Evolutionary conservation across 257 asterid genomes (phyloP).

Genomic region (Parsonsia alboflavescens): DNA sequence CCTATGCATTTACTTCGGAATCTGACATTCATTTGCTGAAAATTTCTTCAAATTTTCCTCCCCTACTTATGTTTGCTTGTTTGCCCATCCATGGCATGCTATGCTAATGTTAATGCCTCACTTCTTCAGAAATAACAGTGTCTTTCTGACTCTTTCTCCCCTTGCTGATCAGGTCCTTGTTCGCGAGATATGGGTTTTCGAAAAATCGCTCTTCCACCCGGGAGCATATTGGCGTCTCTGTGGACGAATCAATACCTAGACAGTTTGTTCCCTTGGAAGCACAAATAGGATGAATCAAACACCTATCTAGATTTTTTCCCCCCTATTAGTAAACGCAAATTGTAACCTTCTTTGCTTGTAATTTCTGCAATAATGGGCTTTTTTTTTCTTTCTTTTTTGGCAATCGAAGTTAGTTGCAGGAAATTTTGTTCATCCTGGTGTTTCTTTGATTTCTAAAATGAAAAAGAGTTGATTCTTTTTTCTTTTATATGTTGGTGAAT

Average conservation of each 20-base stretch:
- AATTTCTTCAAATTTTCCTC: neutral
- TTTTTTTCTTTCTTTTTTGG: neutral
- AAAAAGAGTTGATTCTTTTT: too few species aligned
- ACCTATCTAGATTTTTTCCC: neutral
- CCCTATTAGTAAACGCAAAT: neutral
- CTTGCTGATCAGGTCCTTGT: conserved; percentile 57
- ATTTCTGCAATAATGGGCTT: neutral
- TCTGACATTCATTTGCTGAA: neutral
- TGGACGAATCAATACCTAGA: conserved; percentile 68
- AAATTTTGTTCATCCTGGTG: neutral
- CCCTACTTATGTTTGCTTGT: neutral
- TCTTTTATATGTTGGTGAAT: too few species aligned
- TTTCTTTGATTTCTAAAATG: neutral
- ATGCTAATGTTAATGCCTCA: neutral
- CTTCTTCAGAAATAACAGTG: neutral
- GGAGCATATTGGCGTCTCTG: conserved; percentile 95
- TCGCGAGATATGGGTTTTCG: conserved; percentile 94
- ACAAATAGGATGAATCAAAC: conserved; percentile 13
- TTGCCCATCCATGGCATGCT: neutral
- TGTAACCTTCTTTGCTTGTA: neutral
- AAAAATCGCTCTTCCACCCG: conserved; percentile 76
- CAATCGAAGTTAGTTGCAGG: neutral
- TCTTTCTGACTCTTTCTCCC: conserved; percentile 9
- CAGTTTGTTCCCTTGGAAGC: conserved; percentile 1
- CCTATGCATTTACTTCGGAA: neutral